Evolutionary conservation across 2,329 filamentous ascomycete genomes (phyloP).

Genomic region (Tolypocladium amazonense): DNA sequence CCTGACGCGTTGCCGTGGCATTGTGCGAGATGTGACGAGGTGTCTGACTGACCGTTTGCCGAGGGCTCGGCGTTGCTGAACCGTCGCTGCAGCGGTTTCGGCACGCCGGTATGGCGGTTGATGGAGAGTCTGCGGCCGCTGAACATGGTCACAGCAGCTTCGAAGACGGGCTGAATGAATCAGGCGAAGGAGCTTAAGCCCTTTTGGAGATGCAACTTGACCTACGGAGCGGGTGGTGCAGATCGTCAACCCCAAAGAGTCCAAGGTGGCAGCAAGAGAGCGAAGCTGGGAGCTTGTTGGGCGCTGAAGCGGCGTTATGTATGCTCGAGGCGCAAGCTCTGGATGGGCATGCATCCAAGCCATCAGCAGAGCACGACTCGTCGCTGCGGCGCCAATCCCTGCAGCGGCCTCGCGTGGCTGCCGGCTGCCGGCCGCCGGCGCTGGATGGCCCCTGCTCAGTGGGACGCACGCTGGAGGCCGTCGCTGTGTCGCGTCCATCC

Average conservation of each 20-base stretch:
- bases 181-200: background rate
- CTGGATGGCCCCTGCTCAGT: background rate
- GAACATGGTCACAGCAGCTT: constrained; percentile 29
- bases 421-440: background rate
- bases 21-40: background rate
- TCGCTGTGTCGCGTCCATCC: background rate
- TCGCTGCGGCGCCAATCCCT: background rate
- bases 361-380: background rate
- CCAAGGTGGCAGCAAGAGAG: background rate
- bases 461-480: background rate
- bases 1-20: background rate
- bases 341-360: background rate
- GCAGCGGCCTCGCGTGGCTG: background rate
- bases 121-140: constrained; percentile 55
- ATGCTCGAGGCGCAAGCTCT: background rate
- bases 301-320: background rate
- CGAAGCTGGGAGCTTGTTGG: background rate
- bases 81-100: constrained; percentile 40
- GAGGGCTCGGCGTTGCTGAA: constrained; percentile 51
- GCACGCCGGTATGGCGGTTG: constrained; percentile 54
- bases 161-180: background rate
- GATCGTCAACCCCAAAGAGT: background rate
- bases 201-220: background rate
- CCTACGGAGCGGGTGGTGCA: background rate
- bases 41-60: constrained; percentile 36